Conservation (phyloP, 169 alveolate species). For the Babesia ovis region DNA sequence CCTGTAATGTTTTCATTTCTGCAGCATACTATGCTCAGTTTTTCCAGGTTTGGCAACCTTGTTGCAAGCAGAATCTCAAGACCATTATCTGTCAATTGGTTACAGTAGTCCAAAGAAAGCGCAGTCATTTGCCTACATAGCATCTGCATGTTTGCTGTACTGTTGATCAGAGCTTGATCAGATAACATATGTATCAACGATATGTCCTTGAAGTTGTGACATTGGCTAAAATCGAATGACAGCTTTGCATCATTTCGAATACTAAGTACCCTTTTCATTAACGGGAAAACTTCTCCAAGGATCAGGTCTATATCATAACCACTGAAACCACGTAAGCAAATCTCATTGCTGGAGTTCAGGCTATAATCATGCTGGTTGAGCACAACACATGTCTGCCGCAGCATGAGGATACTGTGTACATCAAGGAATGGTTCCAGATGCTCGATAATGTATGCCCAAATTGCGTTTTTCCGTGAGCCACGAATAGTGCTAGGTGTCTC, state of each 20-base stretch:
- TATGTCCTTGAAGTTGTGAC: constrained; percentile 80
- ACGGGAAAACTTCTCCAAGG: constrained; percentile 67
- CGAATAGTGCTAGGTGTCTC: neutral
- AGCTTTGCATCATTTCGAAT: constrained; percentile 65
- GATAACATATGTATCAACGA: constrained; percentile 79
- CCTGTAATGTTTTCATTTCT: constrained; percentile 81
- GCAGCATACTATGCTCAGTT: constrained; percentile 80
- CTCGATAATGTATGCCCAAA: constrained; percentile 68
- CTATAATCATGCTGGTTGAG: constrained; percentile 68
- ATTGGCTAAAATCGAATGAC: constrained; percentile 78
- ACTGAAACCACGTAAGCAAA: constrained; percentile 72
- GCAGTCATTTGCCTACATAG: constrained; percentile 74
- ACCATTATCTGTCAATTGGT: constrained; percentile 82
- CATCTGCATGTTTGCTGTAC: constrained; percentile 64
- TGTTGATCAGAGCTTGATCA: constrained; percentile 63
- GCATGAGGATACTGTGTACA: constrained; percentile 69
- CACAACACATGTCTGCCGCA: constrained; percentile 75
- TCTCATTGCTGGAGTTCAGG: constrained; percentile 55
- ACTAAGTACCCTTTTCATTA: constrained; percentile 53
- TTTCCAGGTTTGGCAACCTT: constrained; percentile 79
- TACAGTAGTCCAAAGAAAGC: constrained; percentile 82
- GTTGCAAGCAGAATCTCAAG: constrained; percentile 83
- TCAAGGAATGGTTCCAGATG: constrained; percentile 76
- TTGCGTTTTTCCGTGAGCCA: constrained; percentile 51
- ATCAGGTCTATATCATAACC: constrained; percentile 73